These are phyloP conservation scores for Bromus sterilis DNA, from an alignment of 176 grass and related monocot species.

Conservation along the genomic window DNA sequence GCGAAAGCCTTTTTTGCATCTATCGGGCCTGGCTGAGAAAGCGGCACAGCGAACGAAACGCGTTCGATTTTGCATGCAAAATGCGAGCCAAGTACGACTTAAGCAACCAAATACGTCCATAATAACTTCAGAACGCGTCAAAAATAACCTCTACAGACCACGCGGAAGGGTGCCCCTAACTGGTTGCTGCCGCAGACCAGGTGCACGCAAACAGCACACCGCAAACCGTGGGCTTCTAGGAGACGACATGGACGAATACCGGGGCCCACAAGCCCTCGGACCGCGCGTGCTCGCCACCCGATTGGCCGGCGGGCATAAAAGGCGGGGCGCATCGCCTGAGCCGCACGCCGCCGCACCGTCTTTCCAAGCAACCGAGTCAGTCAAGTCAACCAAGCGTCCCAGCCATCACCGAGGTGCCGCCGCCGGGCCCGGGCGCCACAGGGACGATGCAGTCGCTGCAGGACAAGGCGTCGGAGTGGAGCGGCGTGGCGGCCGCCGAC, in stretches of 20 bases:
- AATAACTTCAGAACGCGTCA: no score
- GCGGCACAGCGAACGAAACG: no score
- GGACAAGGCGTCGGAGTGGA: slow-evolving; percentile 95
- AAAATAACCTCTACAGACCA: no score
- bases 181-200: no score
- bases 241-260: not conserved
- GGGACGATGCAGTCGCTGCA: slow-evolving; percentile 72
- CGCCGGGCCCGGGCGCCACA: not conserved
- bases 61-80: no score
- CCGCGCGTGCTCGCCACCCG: not conserved
- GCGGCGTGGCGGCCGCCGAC: slow-evolving; percentile 66
- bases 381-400: not conserved
- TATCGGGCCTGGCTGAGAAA: no score
- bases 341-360: not conserved
- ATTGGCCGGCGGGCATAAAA: slow-evolving; percentile 24
- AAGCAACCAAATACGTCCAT: no score
- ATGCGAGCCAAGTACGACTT: no score
- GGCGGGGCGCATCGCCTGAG: not conserved
- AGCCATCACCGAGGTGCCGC: not conserved
- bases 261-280: not conserved
- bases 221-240: not conserved
- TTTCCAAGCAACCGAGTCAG: not conserved
- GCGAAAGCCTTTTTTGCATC: no score
- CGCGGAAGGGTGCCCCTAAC: no score
- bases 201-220: no score